These are phyloP conservation scores for Botrytis paeoniae DNA, from an alignment of 2,329 filamentous ascomycete species.

Conservation along the genomic window DNA sequence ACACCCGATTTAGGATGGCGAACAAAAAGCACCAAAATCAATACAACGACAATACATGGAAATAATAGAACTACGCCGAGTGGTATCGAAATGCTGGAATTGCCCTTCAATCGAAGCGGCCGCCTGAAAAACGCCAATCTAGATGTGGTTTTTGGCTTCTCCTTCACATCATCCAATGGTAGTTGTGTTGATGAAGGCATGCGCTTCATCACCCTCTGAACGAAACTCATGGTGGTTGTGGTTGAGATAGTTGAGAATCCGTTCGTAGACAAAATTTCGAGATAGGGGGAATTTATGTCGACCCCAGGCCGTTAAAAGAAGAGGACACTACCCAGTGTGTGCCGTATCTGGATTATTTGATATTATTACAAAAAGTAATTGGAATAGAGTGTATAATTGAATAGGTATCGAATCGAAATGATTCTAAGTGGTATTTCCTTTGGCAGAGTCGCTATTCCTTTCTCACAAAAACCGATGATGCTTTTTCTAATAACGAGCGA, in stretches of 20 bases:
- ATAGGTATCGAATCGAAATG: background rate
- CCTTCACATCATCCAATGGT: constrained; percentile 46
- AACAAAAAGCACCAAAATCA: constrained; percentile 87
- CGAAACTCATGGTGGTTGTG: constrained; percentile 46
- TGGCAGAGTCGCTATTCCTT: constrained; percentile 15
- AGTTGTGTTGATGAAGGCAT: constrained; percentile 46
- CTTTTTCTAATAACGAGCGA: constrained; percentile 33
- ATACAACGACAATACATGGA: constrained; percentile 82
- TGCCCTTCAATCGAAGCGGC: constrained; percentile 83
- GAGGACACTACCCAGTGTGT: constrained; percentile 11
- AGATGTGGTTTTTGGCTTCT: constrained; percentile 42
- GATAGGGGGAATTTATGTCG: constrained; percentile 29
- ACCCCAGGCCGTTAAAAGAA: constrained; percentile 24
- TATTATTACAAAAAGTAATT: constrained; percentile 7
- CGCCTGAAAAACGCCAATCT: constrained; percentile 78
- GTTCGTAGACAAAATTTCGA: constrained; percentile 30
- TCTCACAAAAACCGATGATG: background rate
- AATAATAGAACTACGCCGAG: constrained; percentile 91
- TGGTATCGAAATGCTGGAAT: constrained; percentile 89
- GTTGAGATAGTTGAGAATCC: constrained; percentile 9
- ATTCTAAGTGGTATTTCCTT: background rate
- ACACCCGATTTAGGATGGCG: constrained; percentile 81
- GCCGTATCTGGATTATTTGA: constrained; percentile 11
- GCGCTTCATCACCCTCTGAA: constrained; percentile 52
- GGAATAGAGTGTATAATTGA: background rate